These are phyloP conservation scores for Nicotiana rustica DNA, from an alignment of 305 asterid genomes.

Conservation along the genomic window DNA sequence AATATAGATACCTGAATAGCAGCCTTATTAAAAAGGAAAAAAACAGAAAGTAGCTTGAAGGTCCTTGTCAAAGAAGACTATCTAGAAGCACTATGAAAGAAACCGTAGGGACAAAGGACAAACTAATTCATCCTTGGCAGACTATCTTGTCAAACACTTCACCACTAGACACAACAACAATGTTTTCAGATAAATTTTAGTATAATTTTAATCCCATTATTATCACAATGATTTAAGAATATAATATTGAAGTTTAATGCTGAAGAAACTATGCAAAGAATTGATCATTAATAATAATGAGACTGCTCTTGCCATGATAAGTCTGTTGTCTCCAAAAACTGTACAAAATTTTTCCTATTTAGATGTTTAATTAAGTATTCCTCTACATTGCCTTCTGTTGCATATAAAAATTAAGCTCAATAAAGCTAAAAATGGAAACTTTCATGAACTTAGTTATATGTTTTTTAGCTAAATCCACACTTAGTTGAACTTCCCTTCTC, in stretches of 20 bases:
- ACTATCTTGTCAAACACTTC: conserved; percentile 43
- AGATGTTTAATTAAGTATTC: not conserved
- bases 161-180: conserved; percentile 18
- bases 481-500: no score
- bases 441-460: not conserved
- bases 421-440: not conserved
- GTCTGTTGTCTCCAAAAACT: not conserved
- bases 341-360: not conserved
- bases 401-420: not conserved
- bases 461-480: no score
- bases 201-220: not conserved
- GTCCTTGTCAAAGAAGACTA: conserved; percentile 48
- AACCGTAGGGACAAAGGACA: conserved; percentile 14
- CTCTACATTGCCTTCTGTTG: not conserved
- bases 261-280: not conserved
- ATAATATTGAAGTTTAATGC: conserved; percentile 17
- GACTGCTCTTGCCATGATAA: not conserved
- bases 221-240: not conserved
- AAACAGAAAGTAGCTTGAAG: conserved; percentile 45
- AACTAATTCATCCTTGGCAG: conserved; percentile 30
- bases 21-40: not conserved
- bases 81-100: conserved; percentile 38
- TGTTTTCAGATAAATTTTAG: conserved; percentile 18
- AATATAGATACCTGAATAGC: no score
- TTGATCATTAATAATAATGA: not conserved